These are phyloP conservation scores for Darksidea phi DNA, from an alignment of 495 filamentous ascomycete species.

Conservation along the genomic window DNA sequence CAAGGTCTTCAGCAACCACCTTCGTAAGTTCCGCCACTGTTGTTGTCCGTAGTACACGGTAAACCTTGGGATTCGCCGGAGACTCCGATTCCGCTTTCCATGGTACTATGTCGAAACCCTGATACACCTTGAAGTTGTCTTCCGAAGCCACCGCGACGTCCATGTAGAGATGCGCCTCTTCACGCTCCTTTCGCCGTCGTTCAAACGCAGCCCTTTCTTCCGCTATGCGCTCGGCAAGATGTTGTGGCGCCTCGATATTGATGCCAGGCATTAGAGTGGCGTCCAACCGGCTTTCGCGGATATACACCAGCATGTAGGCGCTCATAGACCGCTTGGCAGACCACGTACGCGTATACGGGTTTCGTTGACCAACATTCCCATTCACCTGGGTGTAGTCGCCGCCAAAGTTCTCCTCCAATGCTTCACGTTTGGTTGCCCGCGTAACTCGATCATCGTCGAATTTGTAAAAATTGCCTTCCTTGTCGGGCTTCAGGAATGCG, in stretches of 20 bases:
- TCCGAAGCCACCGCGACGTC: slow-evolving; percentile 76
- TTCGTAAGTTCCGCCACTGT: slow-evolving; percentile 72
- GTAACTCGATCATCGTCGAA: slow-evolving; percentile 98
- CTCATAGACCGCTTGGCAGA: slow-evolving; percentile 72
- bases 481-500: slow-evolving; percentile 89
- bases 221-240: slow-evolving; percentile 58
- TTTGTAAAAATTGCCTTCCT: slow-evolving; percentile 91
- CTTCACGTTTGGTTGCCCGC: slow-evolving; percentile 85
- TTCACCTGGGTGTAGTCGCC: slow-evolving; percentile 72
- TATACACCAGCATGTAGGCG: slow-evolving; percentile 98
- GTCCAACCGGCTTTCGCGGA: slow-evolving; percentile 80
- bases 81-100: slow-evolving; percentile 59
- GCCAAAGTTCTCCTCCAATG: slow-evolving; percentile 93
- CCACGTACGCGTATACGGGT: slow-evolving; percentile 63
- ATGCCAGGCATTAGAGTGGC: slow-evolving; percentile 73
- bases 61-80: slow-evolving; percentile 57
- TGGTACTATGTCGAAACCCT: slow-evolving; percentile 79
- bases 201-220: slow-evolving; percentile 77
- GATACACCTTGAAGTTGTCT: slow-evolving; percentile 71
- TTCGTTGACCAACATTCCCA: slow-evolving; percentile 58
- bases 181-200: slow-evolving; percentile 75
- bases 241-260: slow-evolving; percentile 72
- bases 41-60: slow-evolving; percentile 68
- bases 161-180: slow-evolving; percentile 92
- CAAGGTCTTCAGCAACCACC: slow-evolving; percentile 66